Evolutionary conservation across 2,329 filamentous ascomycete genomes (phyloP).

Genomic region (Neonectria hederae): DNA sequence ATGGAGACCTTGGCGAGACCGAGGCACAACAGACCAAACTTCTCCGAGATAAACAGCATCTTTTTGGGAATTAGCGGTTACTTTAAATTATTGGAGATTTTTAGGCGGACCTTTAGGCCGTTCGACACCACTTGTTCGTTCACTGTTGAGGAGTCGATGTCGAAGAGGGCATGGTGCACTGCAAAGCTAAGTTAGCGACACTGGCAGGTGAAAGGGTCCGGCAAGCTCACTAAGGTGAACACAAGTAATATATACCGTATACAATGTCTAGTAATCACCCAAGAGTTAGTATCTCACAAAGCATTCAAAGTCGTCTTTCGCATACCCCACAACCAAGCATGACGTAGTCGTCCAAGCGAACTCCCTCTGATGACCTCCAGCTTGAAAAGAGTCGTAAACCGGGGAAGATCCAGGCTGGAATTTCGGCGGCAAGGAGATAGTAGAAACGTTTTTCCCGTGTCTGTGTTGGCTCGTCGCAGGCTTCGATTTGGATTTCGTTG

Average conservation of each 20-base stretch:
- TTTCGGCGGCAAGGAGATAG: slow-evolving; percentile 49
- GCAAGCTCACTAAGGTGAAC: slow-evolving; percentile 3
- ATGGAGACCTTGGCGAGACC: slow-evolving; percentile 53
- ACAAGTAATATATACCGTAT: slow-evolving; percentile 26
- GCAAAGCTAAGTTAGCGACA: background rate
- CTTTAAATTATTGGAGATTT: rapidly evolving
- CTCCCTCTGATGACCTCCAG: slow-evolving; percentile 43
- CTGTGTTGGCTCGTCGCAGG: slow-evolving; percentile 46
- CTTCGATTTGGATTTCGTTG: slow-evolving; percentile 44
- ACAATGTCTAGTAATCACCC: slow-evolving; percentile 33
- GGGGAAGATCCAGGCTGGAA: slow-evolving; percentile 47
- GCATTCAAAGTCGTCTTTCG: background rate
- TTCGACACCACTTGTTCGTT: slow-evolving; percentile 6
- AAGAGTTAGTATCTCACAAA: slow-evolving; percentile 13
- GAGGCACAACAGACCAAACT: slow-evolving; percentile 51
- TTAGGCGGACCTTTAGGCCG: background rate
- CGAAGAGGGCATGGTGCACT: slow-evolving; percentile 18
- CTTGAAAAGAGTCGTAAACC: slow-evolving; percentile 51
- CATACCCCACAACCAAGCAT: slow-evolving; percentile 49
- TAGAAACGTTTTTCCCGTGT: slow-evolving; percentile 46
- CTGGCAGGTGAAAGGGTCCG: background rate
- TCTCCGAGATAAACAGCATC: slow-evolving; percentile 44
- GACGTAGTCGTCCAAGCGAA: slow-evolving; percentile 53
- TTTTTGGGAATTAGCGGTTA: slow-evolving; percentile 18
- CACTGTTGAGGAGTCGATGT: slow-evolving; percentile 1